phyloP scores from a whole-genome alignment of 2,329 filamentous ascomycete genomes.

The Stachybotrys chartarum region DNA sequence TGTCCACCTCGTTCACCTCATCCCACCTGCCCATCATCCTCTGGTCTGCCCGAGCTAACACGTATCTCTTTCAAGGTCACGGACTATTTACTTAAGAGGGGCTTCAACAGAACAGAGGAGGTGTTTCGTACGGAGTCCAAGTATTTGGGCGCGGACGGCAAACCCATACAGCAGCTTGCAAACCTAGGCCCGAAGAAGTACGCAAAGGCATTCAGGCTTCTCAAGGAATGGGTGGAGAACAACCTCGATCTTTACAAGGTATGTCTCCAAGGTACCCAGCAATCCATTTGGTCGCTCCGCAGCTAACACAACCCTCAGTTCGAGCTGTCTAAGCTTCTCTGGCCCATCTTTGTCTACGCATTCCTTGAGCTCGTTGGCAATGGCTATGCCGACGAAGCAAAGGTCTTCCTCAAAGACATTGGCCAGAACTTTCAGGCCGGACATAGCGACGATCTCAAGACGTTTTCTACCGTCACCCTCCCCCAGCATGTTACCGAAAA shows the following conservation, averaged over 20 bases:
- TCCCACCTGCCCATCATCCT: too few relatives aligned
- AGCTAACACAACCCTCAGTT: constrained; percentile 44
- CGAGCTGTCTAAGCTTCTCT: constrained; percentile 79
- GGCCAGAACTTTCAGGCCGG: constrained; percentile 64
- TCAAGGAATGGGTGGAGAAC: constrained; percentile 82
- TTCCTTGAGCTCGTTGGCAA: constrained; percentile 73
- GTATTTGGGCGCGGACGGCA: constrained; percentile 72
- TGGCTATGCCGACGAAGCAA: constrained; percentile 64
- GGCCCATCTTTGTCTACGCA: constrained; percentile 92
- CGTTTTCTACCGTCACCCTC: constrained; percentile 65
- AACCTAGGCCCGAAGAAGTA: constrained; percentile 73
- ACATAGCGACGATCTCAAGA: constrained; percentile 73
- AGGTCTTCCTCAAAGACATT: constrained; percentile 64
- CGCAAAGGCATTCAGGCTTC: constrained; percentile 62
- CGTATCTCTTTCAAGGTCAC: constrained; percentile 50
- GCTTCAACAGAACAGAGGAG: constrained; percentile 86
- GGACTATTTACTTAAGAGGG: constrained; percentile 92
- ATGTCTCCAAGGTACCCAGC: constrained; percentile 6
- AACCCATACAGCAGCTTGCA: constrained; percentile 63
- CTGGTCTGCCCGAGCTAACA: neutral
- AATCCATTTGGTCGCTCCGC: neutral
- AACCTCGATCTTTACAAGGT: constrained; percentile 93
- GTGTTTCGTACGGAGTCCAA: constrained; percentile 87
- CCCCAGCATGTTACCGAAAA: constrained; percentile 76
- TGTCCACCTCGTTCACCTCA: too few relatives aligned